These are phyloP conservation scores for Trichoderma hamatum DNA, from an alignment of 2,329 filamentous ascomycete genomes.

Conservation along the genomic window DNA sequence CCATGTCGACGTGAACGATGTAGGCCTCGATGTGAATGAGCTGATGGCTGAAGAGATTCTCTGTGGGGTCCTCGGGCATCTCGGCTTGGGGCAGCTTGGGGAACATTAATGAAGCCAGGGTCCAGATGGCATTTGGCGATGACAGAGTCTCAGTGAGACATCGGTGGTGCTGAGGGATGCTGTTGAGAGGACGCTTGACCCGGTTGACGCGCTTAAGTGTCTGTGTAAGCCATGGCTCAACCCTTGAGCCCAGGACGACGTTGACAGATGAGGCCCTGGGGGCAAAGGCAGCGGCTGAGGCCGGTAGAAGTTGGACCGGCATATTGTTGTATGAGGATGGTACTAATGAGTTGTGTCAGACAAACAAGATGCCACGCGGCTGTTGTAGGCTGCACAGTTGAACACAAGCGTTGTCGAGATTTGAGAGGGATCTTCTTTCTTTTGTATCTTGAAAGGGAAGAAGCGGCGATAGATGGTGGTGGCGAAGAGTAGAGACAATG, in stretches of 20 bases:
- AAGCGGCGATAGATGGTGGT: slow-evolving; percentile 4
- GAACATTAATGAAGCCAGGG: slow-evolving; percentile 87
- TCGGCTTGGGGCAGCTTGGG: slow-evolving; percentile 86
- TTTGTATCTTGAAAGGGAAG: neutral
- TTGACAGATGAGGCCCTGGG: slow-evolving; percentile 88
- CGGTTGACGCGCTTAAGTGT: slow-evolving; percentile 96
- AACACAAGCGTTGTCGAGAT: slow-evolving; percentile 1
- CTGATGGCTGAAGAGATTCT: slow-evolving; percentile 90
- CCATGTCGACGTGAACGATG: slow-evolving; percentile 99
- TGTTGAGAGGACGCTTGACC: slow-evolving; percentile 96
- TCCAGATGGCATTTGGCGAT: slow-evolving; percentile 90
- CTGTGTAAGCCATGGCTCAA: slow-evolving; percentile 95
- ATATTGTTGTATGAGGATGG: slow-evolving; percentile 50
- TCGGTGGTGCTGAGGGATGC: slow-evolving; percentile 90
- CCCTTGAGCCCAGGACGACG: slow-evolving; percentile 87
- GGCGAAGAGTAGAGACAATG: slow-evolving; percentile 14
- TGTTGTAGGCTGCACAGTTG: slow-evolving; percentile 5
- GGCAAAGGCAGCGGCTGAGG: slow-evolving; percentile 94
- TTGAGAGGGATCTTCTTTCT: neutral
- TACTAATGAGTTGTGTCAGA: neutral
- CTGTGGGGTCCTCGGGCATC: slow-evolving; percentile 79
- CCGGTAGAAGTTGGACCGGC: slow-evolving; percentile 91
- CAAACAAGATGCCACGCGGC: neutral
- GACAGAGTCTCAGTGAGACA: slow-evolving; percentile 95
- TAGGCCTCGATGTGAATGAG: slow-evolving; percentile 94